Evolutionary conservation across 2,329 filamentous ascomycete species (phyloP), one percentile per base, ranked within the genome.

Genomic region (Aureobasidium leucospermi): DNA sequence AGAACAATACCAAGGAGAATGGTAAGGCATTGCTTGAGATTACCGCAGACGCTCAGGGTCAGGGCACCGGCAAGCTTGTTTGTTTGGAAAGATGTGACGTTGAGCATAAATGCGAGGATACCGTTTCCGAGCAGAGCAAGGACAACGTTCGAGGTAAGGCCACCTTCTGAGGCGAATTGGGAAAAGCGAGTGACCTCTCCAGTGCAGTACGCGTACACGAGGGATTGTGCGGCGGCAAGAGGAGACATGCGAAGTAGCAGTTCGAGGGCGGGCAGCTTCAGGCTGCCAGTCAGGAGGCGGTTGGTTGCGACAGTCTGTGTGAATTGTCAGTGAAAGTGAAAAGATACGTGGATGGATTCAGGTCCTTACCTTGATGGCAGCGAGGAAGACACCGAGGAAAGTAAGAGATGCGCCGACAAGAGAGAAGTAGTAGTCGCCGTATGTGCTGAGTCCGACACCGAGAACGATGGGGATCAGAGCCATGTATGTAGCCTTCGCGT

Each of bases 341-440:
- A n/a, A 10, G 1, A 7, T 1, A 15, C 13, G 15, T 10, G 47
- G 43, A 13, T 42, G 2, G 7, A 36, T 15, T 9, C 15, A 7
- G 9, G 13, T 13, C 5, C 39, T 3, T 46, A 64, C 63, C 62
- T 86, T 86, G 70, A 73, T 65, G 29, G 73, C 69, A 4, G 71
- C 71, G 15, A 73, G 63, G 6, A 70, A 29, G 11, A 71, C 70
- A 11, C 71, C 71, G 76, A 75, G 64, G 74, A 69, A 65, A 5
- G 70, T 73, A 46, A 71, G 64, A 4, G 66, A 48, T 39, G 70
- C 67, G 6, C 83, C 83, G 15, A 79, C 70, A 28, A 78, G 71
- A n/a, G 81, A 83, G 67, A 83, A 84, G 65, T 80, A 82, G 76
- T 84, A 84, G 71, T 86, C 83, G 62, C 84, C 84, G 43, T 79